Evolutionary conservation across 306 rosid genomes (phyloP).

Genomic region (Quercus berberidifolia): DNA sequence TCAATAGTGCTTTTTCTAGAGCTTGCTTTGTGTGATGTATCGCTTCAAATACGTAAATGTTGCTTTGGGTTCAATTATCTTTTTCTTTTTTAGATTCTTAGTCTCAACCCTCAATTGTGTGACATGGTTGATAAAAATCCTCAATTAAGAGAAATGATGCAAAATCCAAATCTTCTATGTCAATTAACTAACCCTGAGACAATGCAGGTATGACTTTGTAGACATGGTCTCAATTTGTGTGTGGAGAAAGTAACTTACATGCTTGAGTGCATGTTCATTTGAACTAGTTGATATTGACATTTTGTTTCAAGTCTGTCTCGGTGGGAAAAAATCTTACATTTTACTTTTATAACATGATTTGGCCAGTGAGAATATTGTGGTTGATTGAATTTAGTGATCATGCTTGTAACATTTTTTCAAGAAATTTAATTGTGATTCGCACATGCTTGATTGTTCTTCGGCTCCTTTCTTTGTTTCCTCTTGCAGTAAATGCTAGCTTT

Average conservation of each 20-base stretch:
- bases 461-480: not conserved
- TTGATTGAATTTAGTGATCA: not conserved
- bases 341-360: not conserved
- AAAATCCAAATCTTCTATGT: slow-evolving; percentile 53
- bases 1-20: not conserved
- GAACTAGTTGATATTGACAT: not conserved
- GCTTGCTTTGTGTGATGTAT: too few species aligned
- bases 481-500: slow-evolving; percentile 49
- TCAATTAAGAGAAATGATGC: slow-evolving; percentile 66
- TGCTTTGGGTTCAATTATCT: not conserved
- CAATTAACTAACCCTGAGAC: slow-evolving; percentile 53
- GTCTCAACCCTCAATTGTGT: slow-evolving; percentile 45
- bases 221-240: not conserved
- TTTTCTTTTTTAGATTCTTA: slow-evolving; percentile 31
- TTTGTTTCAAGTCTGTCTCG: not conserved
- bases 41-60: too few species aligned
- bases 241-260: too few species aligned
- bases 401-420: not conserved
- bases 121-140: slow-evolving; percentile 51
- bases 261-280: not conserved
- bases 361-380: not conserved
- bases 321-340: not conserved
- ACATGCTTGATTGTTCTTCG: not conserved
- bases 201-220: slow-evolving; percentile 38
- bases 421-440: not conserved